These are phyloP conservation scores for Trichocladium antarcticum DNA, from an alignment of 495 filamentous ascomycete species.

Conservation along the genomic window DNA sequence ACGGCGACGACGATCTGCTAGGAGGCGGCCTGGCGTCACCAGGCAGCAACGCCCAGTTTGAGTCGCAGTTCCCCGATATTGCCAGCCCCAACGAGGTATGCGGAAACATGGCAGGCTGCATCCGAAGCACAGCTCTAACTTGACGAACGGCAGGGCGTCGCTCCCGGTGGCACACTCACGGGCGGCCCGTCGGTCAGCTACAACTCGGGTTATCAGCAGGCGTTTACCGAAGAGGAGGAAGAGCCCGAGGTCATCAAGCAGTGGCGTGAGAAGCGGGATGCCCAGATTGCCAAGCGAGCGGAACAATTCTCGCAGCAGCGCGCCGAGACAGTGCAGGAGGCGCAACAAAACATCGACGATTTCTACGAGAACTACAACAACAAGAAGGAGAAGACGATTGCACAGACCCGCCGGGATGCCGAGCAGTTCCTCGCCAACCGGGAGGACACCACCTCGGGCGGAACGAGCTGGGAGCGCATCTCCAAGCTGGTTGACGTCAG, in stretches of 20 bases:
- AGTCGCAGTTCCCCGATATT: slow-evolving; percentile 79
- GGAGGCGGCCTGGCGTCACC: slow-evolving; percentile 50
- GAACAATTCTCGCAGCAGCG: slow-evolving; percentile 69
- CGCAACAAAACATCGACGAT: slow-evolving; percentile 84
- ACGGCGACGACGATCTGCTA: slow-evolving; percentile 67
- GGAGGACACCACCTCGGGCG: slow-evolving; percentile 84
- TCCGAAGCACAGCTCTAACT: slow-evolving; percentile 15
- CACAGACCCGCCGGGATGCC: slow-evolving; percentile 79
- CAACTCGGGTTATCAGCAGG: slow-evolving; percentile 54
- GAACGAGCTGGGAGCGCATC: slow-evolving; percentile 97
- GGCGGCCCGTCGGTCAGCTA: slow-evolving; percentile 54
- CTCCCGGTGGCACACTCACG: slow-evolving; percentile 81
- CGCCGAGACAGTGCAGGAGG: slow-evolving; percentile 68
- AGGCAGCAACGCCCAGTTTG: slow-evolving; percentile 57
- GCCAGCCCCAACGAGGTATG: slow-evolving; percentile 70
- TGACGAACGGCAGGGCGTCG: slow-evolving; percentile 51
- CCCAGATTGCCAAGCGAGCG: slow-evolving; percentile 61
- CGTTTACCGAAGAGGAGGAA: slow-evolving; percentile 51
- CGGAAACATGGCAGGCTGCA: neutral
- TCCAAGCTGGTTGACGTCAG: slow-evolving; percentile 92
- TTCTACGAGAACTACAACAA: slow-evolving; percentile 99
- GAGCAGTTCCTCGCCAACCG: slow-evolving; percentile 81
- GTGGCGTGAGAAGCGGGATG: slow-evolving; percentile 86
- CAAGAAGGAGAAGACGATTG: slow-evolving; percentile 84
- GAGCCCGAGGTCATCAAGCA: slow-evolving; percentile 80